phyloP scores from a whole-genome alignment of 345 rosid species.

The Dovyalis caffra region DNA sequence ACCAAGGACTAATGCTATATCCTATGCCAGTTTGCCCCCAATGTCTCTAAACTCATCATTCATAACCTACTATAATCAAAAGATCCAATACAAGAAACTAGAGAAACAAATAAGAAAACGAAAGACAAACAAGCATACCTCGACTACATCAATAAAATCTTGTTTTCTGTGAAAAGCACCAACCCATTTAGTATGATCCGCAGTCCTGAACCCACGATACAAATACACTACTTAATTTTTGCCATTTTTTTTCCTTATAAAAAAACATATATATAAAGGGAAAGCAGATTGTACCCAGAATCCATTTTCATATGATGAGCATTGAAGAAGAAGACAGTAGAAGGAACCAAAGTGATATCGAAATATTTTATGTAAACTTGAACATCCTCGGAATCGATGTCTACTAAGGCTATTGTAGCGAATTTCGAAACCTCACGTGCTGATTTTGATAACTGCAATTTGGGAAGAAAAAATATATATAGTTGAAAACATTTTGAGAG shows the following conservation, averaged over 20 bases:
- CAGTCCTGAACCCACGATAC: conserved; percentile 52
- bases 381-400: conserved; percentile 68
- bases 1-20: too few species aligned
- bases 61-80: too few species aligned
- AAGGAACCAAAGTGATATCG: conserved; percentile 68
- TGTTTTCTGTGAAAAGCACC: conserved; percentile 81
- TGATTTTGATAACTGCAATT: conserved; percentile 65
- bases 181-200: conserved; percentile 90
- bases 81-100: too few species aligned
- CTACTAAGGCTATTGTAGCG: conserved; percentile 62
- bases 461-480: background rate
- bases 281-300: conserved; percentile 52
- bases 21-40: too few species aligned
- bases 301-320: conserved; percentile 97
- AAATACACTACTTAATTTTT: background rate
- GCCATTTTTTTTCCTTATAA: too few species aligned
- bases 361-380: conserved; percentile 83
- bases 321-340: conserved; percentile 88
- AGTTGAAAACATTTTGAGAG: too few species aligned
- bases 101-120: too few species aligned
- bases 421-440: conserved; percentile 68
- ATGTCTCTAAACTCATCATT: too few species aligned
- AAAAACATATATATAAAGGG: background rate
- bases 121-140: conserved; percentile 42
- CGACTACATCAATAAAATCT: conserved; percentile 88